Percentiles rank a stretch among this genome's conserved stretches.
Evolutionary conservation across 257 asterid genomes (phyloP).

Genomic region (Asclepias syriaca): DNA sequence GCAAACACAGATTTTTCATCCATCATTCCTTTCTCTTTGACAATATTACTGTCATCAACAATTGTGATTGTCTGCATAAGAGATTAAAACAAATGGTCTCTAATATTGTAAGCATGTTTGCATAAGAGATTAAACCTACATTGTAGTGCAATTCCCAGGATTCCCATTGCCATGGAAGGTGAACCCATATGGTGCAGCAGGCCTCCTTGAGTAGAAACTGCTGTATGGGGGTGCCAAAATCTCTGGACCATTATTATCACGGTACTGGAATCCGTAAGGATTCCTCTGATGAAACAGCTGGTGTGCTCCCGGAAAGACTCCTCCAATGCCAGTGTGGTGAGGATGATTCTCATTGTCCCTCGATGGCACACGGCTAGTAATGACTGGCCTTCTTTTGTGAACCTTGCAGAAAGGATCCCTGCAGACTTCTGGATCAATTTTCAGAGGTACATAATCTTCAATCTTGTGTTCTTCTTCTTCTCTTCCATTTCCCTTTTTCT

Average conservation of each 20-base stretch:
- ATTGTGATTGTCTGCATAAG: background rate
- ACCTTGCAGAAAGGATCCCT: conserved; percentile 7
- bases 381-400: background rate
- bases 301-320: background rate
- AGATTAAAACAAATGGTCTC: no score
- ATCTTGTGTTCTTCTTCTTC: background rate
- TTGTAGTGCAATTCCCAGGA: background rate
- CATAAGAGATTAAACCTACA: background rate
- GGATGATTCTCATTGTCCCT: conserved; percentile 6
- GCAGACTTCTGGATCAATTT: background rate
- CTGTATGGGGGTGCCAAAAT: background rate
- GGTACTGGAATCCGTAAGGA: background rate
- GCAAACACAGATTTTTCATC: background rate
- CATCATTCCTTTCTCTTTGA: background rate
- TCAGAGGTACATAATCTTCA: background rate
- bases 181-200: background rate
- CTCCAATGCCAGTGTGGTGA: conserved; percentile 1
- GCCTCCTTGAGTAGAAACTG: background rate
- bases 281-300: background rate
- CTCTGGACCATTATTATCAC: background rate
- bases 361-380: background rate
- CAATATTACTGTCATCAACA: background rate
- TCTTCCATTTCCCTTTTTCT: background rate
- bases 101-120: background rate
- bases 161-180: background rate